A percentile compares a stretch with the other conserved stretches of the same genome.
Conservation (phyloP, 2,329 filamentous ascomycete genomes). For the Pestalotiopsis sp. region DNA sequence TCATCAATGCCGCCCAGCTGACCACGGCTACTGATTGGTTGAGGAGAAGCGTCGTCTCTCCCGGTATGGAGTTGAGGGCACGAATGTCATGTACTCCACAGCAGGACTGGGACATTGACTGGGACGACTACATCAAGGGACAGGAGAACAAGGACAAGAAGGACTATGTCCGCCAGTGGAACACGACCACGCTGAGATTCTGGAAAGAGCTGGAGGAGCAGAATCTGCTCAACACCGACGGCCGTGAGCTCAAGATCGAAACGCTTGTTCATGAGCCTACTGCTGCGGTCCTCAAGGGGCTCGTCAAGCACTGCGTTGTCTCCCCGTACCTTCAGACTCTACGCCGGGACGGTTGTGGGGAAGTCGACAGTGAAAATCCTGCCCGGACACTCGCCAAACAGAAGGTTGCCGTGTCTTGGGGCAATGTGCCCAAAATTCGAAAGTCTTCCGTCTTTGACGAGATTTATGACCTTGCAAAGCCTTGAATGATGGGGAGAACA, state of each 20-base stretch:
- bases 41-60: not conserved
- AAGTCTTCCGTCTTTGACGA: not conserved
- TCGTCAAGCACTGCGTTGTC: not conserved
- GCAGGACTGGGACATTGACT: not conserved
- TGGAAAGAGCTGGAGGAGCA: not conserved
- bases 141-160: not conserved
- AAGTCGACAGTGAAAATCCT: not conserved
- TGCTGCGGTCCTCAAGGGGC: not conserved
- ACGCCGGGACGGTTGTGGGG: not conserved
- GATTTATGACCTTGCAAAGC: not conserved
- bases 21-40: not conserved
- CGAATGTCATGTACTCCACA: not conserved
- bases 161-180: not conserved
- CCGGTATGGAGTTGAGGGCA: not conserved
- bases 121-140: not conserved
- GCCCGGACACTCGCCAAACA: not conserved
- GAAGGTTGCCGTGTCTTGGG: not conserved
- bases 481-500: not conserved
- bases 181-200: not conserved
- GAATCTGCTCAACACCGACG: not conserved
- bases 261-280: not conserved
- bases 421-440: not conserved
- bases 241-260: not conserved
- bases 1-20: not conserved
- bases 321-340: not conserved